A percentile compares a stretch with the other conserved stretches of the same genome.
Conservation (phyloP, 805 yeast species). For the Metahyphopichia silvanorum region DNA sequence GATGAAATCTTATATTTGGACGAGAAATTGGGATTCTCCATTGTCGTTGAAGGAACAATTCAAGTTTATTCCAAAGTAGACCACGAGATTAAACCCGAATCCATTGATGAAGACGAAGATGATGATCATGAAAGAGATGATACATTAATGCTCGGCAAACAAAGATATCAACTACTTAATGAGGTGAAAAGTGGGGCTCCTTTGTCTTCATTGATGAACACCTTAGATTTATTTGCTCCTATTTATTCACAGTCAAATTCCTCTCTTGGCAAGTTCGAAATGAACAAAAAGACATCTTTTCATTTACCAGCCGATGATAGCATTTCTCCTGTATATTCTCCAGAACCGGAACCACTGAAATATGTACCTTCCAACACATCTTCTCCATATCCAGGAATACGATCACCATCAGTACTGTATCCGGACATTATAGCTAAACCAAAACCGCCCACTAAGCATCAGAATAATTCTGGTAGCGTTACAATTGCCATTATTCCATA, state of each 20-base stretch:
- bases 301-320: neutral
- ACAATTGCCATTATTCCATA: conserved; percentile 92
- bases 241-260: conserved; percentile 1
- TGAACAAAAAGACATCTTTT: too few species aligned
- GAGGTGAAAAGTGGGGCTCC: conserved; percentile 83
- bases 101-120: conserved; percentile 3
- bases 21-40: conserved; percentile 78
- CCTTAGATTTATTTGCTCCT: conserved; percentile 63
- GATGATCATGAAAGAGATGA: conserved; percentile 35
- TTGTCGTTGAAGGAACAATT: conserved; percentile 88
- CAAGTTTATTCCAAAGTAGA: conserved; percentile 66
- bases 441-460: conserved; percentile 13
- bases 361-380: too few species aligned
- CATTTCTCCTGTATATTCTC: neutral
- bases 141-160: conserved; percentile 48
- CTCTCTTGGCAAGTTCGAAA: neutral
- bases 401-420: conserved; percentile 2
- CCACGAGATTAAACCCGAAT: neutral
- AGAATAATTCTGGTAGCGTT: conserved; percentile 33
- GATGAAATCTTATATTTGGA: conserved; percentile 77
- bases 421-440: conserved; percentile 71
- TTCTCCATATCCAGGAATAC: neutral
- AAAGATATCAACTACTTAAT: conserved; percentile 69
- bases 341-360: neutral
- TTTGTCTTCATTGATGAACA: conserved; percentile 75